Evolutionary conservation across 352 stramenopile species (phyloP), one percentile per base, ranked within the genome.

Genomic region (Phytophthora palmivora): DNA sequence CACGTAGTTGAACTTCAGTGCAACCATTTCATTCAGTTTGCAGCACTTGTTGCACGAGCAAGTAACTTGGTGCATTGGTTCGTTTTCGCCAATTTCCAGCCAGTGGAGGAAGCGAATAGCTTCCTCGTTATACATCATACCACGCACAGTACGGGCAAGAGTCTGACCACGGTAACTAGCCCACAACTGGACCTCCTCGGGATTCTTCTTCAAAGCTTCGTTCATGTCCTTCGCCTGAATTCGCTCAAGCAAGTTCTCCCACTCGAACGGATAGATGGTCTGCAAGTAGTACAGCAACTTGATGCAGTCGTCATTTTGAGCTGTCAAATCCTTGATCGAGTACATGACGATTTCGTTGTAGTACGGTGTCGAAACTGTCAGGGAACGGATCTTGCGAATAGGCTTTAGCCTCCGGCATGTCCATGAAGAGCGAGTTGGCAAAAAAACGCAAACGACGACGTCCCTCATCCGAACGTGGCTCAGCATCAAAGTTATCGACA

Each of bases 271-370:
- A 48, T 94, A 91, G 32, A 94, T 93, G n/a, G 86, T 94, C 64
- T 92, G 74, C 59, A 97, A 70, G 65, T 99, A 99, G 24, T 98
- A 95, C 54, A 99, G 74, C 19, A 97, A 92, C 48, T 96, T 99
- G 30, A 99, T 95, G 64, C 94, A 96, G 68, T 94, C 86, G 54
- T 92, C 86, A 53, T 94, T 94, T 66, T 92, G 79, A n/a, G 82
- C 71, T 9, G 84, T 92, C 45, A 94, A 52, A 48, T 94, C 86
- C 63, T 94, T 91, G 54, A 94, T 84, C 55, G 86, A 94, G 68
- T 92, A 94, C 76, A 94, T 76, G 33, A 94, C 86, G 22, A 94
- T 94, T 82, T 94, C 86, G 47, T 84, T 92, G 69, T 92, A 94
- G 71, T 94, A 94, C 26, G 88, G 86, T 6, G 86, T 94, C 21